Base-by-base conservation (phyloP, 345 rosid species). In the Populus euphratica region DNA sequence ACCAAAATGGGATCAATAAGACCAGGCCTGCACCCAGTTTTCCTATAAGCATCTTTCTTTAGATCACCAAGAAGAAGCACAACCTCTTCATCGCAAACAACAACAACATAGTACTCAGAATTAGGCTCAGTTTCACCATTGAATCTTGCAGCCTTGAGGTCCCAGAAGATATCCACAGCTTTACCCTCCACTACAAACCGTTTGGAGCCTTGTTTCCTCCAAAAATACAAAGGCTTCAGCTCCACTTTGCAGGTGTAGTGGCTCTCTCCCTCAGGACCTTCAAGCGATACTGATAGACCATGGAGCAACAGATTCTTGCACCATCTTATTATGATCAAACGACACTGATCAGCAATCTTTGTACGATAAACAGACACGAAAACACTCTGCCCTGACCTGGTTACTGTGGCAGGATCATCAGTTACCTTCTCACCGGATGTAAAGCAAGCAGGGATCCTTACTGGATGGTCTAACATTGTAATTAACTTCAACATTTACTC, bases 11-110 rank as follows among this genome's bases (percentile, higher is more conserved):
- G 92, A 65, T 90, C 92, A 7, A 83, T 80, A n/a, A 91, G 88
- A 72, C 91, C 88, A 35, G 92, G 96, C 76, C 94, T 83, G 56
- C 94, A 86, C 11, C 94, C 86, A 2, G 94, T 88, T 81, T 85
- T 90, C 64, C 86, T 80, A 21, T 90, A 92, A 0, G 93, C 97
- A 56, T 90, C 94, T 75, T 88, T 90, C 89, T 82, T 92, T n/a
- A 90, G 79, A 83, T 92, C 94, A 20, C 99, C 99, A n/a, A 96
- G 85, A 1, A 96, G 81, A 36, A 93, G 71, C 59, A 89, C 90
- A 17, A 93, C 95, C 73, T 93, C 99, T 79, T 89, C 90, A 1
- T 93, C 81, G 17, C 86, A 88, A 31, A 93, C 98, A 36, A 96
- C 83, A n/a, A 93, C 99, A 12, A 96, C 94, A 49, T 90, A 96